Conservation (phyloP, 176 grass and related monocot genomes). For the Cymbopogon citratus region DNA sequence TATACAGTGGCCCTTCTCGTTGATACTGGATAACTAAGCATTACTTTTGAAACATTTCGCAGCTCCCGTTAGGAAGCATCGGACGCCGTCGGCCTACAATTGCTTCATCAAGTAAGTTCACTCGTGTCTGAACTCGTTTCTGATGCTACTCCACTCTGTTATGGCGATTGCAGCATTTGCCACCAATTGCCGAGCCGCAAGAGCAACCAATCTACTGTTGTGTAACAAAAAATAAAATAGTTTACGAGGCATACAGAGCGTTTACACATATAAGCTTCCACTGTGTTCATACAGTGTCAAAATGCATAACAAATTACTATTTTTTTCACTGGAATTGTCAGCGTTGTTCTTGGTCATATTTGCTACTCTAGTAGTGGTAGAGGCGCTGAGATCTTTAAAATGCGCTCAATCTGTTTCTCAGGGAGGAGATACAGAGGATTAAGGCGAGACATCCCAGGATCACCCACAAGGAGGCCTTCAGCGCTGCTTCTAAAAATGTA, state of each 20-base stretch:
- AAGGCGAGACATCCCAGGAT: conserved; percentile 43
- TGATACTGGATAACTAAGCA: too few species aligned
- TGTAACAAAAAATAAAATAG: not conserved
- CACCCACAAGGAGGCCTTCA: conserved; percentile 66
- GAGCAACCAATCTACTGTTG: not conserved
- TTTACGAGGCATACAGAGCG: not conserved
- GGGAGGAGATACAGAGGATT: conserved; percentile 76
- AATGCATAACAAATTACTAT: not conserved
- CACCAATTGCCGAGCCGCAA: not conserved
- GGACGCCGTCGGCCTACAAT: conserved; percentile 70
- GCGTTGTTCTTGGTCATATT: too few species aligned
- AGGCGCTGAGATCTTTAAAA: not conserved
- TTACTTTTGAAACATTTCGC: not conserved
- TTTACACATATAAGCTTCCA: not conserved
- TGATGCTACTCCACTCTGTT: not conserved
- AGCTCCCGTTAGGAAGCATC: conserved; percentile 60
- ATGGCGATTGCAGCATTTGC: not conserved
- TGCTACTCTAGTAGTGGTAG: not conserved
- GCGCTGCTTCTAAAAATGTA: conserved; percentile 67
- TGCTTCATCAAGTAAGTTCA: conserved; percentile 65
- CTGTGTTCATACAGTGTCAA: not conserved
- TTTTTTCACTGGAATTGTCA: not conserved
- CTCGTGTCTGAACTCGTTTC: not conserved
- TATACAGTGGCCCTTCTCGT: not conserved
- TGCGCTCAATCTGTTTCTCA: not conserved